phyloP scores from a whole-genome alignment of 805 yeast genomes.

The Candida pini region DNA sequence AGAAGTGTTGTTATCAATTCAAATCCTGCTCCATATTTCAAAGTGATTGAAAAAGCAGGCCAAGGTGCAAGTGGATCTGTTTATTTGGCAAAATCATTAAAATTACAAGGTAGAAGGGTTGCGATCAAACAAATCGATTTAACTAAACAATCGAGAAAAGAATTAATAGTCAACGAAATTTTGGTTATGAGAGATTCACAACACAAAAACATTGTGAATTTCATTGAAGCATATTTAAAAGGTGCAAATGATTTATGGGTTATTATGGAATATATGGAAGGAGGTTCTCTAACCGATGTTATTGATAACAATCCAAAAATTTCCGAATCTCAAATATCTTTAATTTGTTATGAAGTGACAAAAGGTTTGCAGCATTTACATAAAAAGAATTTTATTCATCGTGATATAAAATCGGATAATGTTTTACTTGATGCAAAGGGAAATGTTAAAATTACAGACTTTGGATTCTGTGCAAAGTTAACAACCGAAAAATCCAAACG shows the following conservation, averaged over 20 bases:
- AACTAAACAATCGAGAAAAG: slow-evolving; percentile 88
- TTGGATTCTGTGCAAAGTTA: slow-evolving; percentile 91
- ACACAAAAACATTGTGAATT: slow-evolving; percentile 92
- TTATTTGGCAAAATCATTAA: slow-evolving; percentile 68
- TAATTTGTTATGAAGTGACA: slow-evolving; percentile 84
- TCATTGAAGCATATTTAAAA: slow-evolving; percentile 81
- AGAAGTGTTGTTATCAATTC: slow-evolving; percentile 74
- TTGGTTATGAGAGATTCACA: slow-evolving; percentile 94
- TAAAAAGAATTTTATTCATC: slow-evolving; percentile 85
- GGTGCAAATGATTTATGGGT: slow-evolving; percentile 88
- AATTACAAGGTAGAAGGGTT: slow-evolving; percentile 52
- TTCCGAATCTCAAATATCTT: slow-evolving; percentile 84
- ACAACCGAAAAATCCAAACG: slow-evolving; percentile 79
- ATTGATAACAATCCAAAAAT: slow-evolving; percentile 81
- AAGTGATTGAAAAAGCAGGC: slow-evolving; percentile 80
- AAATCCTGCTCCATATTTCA: slow-evolving; percentile 82
- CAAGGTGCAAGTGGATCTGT: slow-evolving; percentile 99
- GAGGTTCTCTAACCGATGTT: slow-evolving; percentile 94
- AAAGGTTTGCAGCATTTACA: slow-evolving; percentile 91
- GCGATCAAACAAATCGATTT: slow-evolving; percentile 97
- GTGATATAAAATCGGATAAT: slow-evolving; percentile 96
- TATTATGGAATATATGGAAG: slow-evolving; percentile 99
- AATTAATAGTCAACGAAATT: slow-evolving; percentile 91
- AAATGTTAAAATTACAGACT: slow-evolving; percentile 90
- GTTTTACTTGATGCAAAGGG: slow-evolving; percentile 79